A percentile compares a stretch with the other conserved stretches of the same genome.
Evolutionary conservation across 2,329 filamentous ascomycete genomes (phyloP).

Genomic region (Alternaria alternata): DNA sequence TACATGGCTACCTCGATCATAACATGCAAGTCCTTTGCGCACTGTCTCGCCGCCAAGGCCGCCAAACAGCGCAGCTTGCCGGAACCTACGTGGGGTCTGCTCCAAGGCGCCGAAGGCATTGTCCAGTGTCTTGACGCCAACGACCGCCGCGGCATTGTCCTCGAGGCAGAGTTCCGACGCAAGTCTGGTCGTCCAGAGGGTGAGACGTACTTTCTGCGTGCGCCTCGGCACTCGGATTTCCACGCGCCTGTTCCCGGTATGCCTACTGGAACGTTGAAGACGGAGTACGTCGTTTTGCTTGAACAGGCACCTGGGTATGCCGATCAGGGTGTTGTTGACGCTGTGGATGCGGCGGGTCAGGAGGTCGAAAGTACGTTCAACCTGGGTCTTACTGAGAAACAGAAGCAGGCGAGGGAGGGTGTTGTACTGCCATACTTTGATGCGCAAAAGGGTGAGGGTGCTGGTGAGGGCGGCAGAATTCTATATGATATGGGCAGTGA

Average conservation of each 20-base stretch:
- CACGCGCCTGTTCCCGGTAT: constrained; percentile 19
- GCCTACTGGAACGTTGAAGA: constrained; percentile 49
- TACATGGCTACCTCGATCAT: constrained; percentile 92
- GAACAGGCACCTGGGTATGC: constrained; percentile 70
- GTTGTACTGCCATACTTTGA: constrained; percentile 97
- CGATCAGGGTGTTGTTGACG: constrained; percentile 19
- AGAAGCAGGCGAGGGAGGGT: constrained; percentile 83
- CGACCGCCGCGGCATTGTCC: constrained; percentile 68
- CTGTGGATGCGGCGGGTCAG: constrained; percentile 37
- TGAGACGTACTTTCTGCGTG: constrained; percentile 69
- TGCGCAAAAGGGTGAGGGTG: constrained; percentile 77
- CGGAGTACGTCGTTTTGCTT: constrained; percentile 68
- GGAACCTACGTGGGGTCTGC: constrained; percentile 80
- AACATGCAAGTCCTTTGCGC: constrained; percentile 73
- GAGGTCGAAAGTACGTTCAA: constrained; percentile 75
- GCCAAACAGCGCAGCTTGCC: constrained; percentile 78
- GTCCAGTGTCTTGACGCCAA: constrained; percentile 70
- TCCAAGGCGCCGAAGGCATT: constrained; percentile 79
- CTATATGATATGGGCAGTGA: constrained; percentile 96
- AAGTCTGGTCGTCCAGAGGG: constrained; percentile 80
- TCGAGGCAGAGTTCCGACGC: constrained; percentile 86
- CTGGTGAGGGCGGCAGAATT: constrained; percentile 87
- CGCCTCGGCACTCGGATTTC: constrained; percentile 27
- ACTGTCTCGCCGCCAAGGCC: constrained; percentile 76
- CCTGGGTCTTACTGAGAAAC: constrained; percentile 87